phyloP scores from a whole-genome alignment of 148 eudicot species.

The Rhododendron ovatum region DNA sequence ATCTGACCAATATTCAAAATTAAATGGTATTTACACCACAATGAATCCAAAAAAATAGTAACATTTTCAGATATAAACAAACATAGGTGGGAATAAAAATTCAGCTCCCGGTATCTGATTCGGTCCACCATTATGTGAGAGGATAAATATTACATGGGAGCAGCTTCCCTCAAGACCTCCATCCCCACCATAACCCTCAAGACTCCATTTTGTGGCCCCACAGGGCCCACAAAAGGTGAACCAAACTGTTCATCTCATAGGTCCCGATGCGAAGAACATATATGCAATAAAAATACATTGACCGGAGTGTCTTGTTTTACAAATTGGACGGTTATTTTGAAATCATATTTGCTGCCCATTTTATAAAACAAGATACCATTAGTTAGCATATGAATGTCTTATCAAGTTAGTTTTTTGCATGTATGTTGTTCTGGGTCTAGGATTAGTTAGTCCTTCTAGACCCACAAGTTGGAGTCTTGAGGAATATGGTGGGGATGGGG shows the following conservation, averaged over 20 bases:
- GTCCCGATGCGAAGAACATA: background rate
- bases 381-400: background rate
- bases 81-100: background rate
- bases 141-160: background rate
- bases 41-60: background rate
- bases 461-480: background rate
- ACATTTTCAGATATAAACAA: background rate
- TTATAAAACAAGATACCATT: background rate
- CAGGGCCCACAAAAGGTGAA: background rate
- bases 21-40: background rate
- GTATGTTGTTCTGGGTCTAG: background rate
- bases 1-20: conserved; percentile 40
- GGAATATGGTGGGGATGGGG: background rate
- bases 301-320: background rate
- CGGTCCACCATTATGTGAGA: background rate
- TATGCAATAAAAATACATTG: background rate
- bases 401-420: background rate
- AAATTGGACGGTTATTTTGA: background rate
- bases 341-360: background rate
- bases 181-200: background rate
- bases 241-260: background rate
- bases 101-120: background rate
- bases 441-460: background rate
- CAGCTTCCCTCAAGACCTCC: background rate
- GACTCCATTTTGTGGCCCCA: background rate